Base-by-base conservation (phyloP, 805 yeast species). In the Wilhelminamyces savonicus region DNA sequence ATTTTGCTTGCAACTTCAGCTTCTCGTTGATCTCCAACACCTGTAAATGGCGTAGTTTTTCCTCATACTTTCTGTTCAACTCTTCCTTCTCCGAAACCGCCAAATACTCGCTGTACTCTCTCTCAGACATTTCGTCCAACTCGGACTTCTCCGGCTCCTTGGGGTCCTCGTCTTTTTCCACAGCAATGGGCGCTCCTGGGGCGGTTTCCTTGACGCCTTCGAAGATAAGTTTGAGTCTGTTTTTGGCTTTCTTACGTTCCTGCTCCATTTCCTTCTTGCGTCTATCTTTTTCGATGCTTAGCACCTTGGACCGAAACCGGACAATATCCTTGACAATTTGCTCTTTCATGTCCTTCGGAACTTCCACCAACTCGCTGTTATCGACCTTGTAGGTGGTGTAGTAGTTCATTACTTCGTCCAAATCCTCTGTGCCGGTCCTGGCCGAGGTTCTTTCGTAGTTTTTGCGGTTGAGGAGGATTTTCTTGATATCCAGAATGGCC, bases 271-370 rank as follows among this genome's bases (percentile, higher is more conserved):
- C 75, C 34, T 58, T 58, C 28, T 66, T 69, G 24, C 80, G 60
- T 26, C 73, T 70, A 27, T 62, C 62, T 30, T 64, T 60, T 32
- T 77, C 83, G 16, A 71, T 52, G 23, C 65, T 65, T 30, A 75
- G 44, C 16, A 77, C 78, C 24, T 65, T 66, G 14, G 76, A 56
- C 43, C 84, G 53, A 45, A 78, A 78, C 36, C 66, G 70, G 34
- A 75, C 59, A 32, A 78, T 68, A 34, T 72, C 75, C 32, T 63
- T 62, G 13, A 62, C 67, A 21, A 77, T 70, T n/a, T 55, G 57
- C 13, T 74, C 78, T 26, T 69, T 50, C 59, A 72, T 56, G 16
- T 70, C 69, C 15, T 54, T 50, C 2, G 84, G 82, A 4, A 78
- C 69, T 39, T 74, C 83, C 10, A 63, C 54, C 31, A 78, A 48